A percentile compares a stretch with the other conserved stretches of the same genome.
phyloP scores from a whole-genome alignment of 2,329 filamentous ascomycete species.

The Pestalotiopsis sp. region DNA sequence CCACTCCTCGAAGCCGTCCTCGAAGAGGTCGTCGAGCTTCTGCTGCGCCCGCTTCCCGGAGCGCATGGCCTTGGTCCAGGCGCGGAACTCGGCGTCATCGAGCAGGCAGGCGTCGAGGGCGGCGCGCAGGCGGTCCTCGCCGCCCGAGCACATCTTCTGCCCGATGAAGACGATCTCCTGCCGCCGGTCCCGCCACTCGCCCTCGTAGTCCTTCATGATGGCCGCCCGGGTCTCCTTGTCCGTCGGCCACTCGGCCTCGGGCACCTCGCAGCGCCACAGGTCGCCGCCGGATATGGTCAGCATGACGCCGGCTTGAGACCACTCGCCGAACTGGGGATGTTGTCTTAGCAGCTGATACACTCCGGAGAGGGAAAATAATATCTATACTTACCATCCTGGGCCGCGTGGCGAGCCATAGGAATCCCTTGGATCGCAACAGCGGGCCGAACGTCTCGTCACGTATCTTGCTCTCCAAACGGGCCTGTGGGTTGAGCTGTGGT shows the following conservation, averaged over 20 bases:
- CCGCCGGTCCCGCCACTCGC: slow-evolving; percentile 68
- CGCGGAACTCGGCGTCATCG: slow-evolving; percentile 57
- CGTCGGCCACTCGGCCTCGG: slow-evolving; percentile 30
- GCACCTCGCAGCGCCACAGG: slow-evolving; percentile 61
- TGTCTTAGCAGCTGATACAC: not conserved
- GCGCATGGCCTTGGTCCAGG: slow-evolving; percentile 31
- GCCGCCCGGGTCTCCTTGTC: slow-evolving; percentile 45
- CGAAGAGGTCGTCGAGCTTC: slow-evolving; percentile 25
- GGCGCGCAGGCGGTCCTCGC: slow-evolving; percentile 37
- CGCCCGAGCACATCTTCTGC: slow-evolving; percentile 56
- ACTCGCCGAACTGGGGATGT: slow-evolving; percentile 49
- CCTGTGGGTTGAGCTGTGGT: slow-evolving; percentile 32
- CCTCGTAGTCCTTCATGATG: slow-evolving; percentile 49
- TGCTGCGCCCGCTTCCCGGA: slow-evolving; percentile 19
- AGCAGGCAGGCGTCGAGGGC: slow-evolving; percentile 62
- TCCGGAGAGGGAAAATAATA: no score
- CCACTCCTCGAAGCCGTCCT: slow-evolving; percentile 35
- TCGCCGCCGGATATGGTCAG: slow-evolving; percentile 59
- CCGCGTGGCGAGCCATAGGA: slow-evolving; percentile 61
- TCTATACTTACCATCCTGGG: slow-evolving; percentile 42
- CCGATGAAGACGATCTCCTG: slow-evolving; percentile 78
- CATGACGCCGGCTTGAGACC: slow-evolving; percentile 68
- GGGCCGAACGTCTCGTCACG: slow-evolving; percentile 51
- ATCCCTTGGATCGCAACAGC: slow-evolving; percentile 65
- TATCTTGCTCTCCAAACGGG: slow-evolving; percentile 56